A percentile compares a stretch with the other conserved stretches of the same genome.
Conservation (phyloP, 2,329 filamentous ascomycete species). For the Pseudomassariella vexata region DNA sequence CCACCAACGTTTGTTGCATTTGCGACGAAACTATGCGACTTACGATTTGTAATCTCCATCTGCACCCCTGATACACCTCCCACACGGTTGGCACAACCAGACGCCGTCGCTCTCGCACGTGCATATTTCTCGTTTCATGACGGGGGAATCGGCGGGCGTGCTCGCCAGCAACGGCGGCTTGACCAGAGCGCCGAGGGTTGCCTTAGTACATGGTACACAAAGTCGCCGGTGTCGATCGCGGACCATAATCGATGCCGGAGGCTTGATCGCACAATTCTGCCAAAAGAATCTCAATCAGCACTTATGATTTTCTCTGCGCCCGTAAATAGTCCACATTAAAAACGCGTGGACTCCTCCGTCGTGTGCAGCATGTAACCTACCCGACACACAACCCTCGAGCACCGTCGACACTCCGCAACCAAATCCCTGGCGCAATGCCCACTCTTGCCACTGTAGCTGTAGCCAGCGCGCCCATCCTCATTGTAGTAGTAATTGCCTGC, state of each 20-base stretch:
- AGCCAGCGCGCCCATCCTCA: constrained; percentile 40
- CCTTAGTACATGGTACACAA: constrained; percentile 68
- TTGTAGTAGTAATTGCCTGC: constrained; percentile 56
- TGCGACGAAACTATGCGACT: constrained; percentile 18
- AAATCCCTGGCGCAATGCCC: constrained; percentile 80
- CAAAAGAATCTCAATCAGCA: too few species aligned
- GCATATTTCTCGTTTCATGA: constrained; percentile 52
- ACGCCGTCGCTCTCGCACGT: constrained; percentile 51
- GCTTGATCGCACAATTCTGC: constrained; percentile 90
- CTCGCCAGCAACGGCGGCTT: constrained; percentile 37
- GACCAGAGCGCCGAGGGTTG: constrained; percentile 56
- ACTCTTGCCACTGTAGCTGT: constrained; percentile 59
- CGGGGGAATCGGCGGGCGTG: constrained; percentile 42
- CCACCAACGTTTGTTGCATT: constrained; percentile 9
- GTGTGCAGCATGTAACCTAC: too few species aligned
- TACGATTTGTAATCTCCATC: constrained; percentile 56
- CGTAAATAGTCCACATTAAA: too few species aligned
- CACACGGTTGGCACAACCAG: constrained; percentile 84
- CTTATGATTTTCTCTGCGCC: too few species aligned
- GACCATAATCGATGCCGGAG: constrained; percentile 61
- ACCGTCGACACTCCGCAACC: constrained; percentile 77
- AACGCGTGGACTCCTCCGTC: too few species aligned
- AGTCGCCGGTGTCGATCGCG: constrained; percentile 75
- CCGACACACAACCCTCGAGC: constrained; percentile 72
- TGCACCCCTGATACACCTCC: constrained; percentile 58